phyloP scores from a whole-genome alignment of 176 grass and related monocot genomes.

The Lolium multiflorum region DNA sequence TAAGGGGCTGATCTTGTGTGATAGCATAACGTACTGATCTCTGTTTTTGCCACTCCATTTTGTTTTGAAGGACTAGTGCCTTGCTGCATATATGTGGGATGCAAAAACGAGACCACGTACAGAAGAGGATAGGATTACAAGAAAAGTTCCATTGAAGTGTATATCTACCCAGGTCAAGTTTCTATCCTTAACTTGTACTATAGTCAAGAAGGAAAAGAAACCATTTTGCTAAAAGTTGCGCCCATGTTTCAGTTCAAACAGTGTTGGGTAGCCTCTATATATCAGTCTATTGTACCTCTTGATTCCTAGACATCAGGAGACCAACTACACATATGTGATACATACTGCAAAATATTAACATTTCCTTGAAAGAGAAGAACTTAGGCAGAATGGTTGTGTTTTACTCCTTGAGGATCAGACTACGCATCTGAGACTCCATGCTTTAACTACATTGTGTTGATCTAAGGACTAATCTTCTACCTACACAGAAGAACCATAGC shows the following conservation, averaged over 20 bases:
- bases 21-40: background rate
- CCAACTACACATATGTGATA: too few relatives aligned
- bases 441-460: too few relatives aligned
- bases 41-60: background rate
- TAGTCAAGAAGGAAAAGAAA: background rate
- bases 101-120: background rate
- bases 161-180: slow-evolving; percentile 20
- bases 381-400: background rate
- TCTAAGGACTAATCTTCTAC: too few relatives aligned
- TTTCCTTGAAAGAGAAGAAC: background rate
- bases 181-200: background rate
- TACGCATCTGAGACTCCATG: background rate
- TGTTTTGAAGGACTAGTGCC: slow-evolving; percentile 6
- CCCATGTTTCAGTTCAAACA: slow-evolving; percentile 9
- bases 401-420: background rate
- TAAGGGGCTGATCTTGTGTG: background rate
- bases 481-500: too few relatives aligned
- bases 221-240: background rate
- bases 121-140: background rate
- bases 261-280: background rate
- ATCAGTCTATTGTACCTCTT: background rate
- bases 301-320: background rate
- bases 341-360: background rate
- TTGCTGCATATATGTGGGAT: background rate
- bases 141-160: background rate